Conservation (phyloP, 2,329 filamentous ascomycete genomes). For the Cytospora schulzeri region DNA sequence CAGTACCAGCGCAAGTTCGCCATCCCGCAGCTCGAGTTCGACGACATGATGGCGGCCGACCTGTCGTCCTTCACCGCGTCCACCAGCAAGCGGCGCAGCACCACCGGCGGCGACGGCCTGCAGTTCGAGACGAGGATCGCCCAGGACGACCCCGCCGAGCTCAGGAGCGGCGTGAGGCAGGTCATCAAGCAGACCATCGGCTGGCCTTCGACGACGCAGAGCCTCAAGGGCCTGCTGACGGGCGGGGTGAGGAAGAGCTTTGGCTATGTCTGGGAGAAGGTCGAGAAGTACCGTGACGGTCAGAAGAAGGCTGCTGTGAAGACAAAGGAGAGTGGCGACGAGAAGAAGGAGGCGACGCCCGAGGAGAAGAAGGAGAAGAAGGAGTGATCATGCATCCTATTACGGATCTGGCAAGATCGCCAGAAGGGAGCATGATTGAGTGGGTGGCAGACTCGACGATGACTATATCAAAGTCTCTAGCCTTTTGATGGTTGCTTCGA, state of each 20-base stretch:
- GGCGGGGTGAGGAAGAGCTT: conserved; percentile 70
- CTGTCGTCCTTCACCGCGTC: conserved; percentile 58
- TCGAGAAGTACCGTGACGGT: conserved; percentile 62
- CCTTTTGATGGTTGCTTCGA: not conserved
- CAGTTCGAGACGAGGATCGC: conserved; percentile 85
- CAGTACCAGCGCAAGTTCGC: conserved; percentile 89
- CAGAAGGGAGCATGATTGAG: not conserved
- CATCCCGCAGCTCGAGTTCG: conserved; percentile 82
- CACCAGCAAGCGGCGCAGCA: conserved; percentile 5
- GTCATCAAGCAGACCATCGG: conserved; percentile 86
- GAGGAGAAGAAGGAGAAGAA: conserved; percentile 15
- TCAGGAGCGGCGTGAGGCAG: conserved; percentile 70
- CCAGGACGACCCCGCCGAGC: conserved; percentile 63
- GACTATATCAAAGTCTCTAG: not conserved
- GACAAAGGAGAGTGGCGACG: conserved; percentile 1
- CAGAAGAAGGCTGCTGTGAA: conserved; percentile 29
- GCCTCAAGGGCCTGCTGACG: conserved; percentile 79
- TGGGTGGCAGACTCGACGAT: no score
- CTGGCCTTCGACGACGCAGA: conserved; percentile 91
- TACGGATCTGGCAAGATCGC: not conserved
- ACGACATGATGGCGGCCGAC: conserved; percentile 78
- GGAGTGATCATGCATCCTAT: conserved; percentile 5
- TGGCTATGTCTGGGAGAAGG: conserved; percentile 83
- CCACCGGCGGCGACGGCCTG: not conserved
- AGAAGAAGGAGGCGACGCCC: conserved; percentile 12